These are phyloP conservation scores for Schizonepeta tenuifolia DNA, from an alignment of 257 asterid genomes.

Conservation along the genomic window DNA sequence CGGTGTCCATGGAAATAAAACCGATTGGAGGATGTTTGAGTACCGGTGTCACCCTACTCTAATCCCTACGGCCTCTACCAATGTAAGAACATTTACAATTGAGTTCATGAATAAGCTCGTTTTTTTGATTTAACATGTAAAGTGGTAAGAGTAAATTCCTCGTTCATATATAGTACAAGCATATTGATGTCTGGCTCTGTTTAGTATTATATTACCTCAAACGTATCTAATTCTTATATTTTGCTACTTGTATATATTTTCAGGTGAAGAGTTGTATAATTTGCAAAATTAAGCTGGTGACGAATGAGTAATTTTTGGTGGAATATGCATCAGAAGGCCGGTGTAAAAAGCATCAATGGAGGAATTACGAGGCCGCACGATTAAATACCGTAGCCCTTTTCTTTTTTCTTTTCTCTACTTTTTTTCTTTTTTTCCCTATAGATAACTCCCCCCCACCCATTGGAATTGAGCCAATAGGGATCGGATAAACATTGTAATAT, in stretches of 20 bases:
- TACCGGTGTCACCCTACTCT: neutral
- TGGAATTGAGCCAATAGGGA: no score
- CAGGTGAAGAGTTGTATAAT: neutral
- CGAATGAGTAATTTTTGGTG: neutral
- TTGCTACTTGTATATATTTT: neutral
- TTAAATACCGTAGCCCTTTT: no score
- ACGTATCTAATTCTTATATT: neutral
- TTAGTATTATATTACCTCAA: neutral
- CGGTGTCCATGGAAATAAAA: neutral
- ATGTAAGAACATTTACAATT: neutral
- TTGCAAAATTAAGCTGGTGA: slow-evolving; percentile 9
- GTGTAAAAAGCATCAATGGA: no score
- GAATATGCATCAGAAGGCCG: neutral
- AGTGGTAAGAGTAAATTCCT: no score
- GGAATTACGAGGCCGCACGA: neutral
- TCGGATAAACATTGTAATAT: no score
- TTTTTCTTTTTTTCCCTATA: no score
- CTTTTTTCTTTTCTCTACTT: no score
- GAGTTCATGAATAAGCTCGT: no score
- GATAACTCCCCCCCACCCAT: no score
- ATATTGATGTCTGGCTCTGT: neutral
- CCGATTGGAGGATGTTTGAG: slow-evolving; percentile 30
- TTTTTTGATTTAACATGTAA: no score
- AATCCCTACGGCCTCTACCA: no score
- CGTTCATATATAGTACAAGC: no score